Conservation (phyloP, 2,329 filamentous ascomycete species). For the Cladosporium velox region DNA sequence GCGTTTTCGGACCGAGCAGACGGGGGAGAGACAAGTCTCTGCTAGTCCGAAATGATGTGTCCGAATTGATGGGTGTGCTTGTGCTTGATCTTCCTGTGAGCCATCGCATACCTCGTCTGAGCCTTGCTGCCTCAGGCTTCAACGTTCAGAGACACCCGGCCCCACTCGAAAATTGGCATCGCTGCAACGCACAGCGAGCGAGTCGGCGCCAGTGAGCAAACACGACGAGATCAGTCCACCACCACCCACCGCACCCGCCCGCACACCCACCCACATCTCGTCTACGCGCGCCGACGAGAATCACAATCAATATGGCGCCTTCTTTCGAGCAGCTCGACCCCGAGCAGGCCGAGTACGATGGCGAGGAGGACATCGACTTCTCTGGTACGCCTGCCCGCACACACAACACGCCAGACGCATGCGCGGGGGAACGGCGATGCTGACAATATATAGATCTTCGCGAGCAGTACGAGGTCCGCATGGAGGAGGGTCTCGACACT, state of each 20-base stretch:
- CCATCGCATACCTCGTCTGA: too few relatives aligned
- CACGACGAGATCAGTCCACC: conserved; percentile 1
- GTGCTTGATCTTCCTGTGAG: neutral
- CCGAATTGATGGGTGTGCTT: too few relatives aligned
- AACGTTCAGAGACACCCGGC: neutral
- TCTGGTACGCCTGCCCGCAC: conserved; percentile 53
- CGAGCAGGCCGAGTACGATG: conserved; percentile 80
- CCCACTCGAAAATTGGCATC: conserved; percentile 17
- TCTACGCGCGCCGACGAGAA: conserved; percentile 21
- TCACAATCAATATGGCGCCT: conserved; percentile 72
- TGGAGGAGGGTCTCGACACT: conserved; percentile 93
- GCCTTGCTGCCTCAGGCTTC: neutral
- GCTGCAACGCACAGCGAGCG: conserved; percentile 5
- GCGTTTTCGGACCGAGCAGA: neutral
- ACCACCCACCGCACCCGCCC: neutral
- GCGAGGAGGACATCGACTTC: conserved; percentile 92
- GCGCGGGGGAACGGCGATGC: conserved; percentile 17
- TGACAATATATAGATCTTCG: conserved; percentile 64
- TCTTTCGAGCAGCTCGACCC: conserved; percentile 88
- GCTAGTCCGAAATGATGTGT: neutral
- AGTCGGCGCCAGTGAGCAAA: conserved; percentile 8
- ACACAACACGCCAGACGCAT: neutral
- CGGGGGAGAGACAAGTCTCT: neutral
- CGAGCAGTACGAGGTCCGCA: conserved; percentile 91
- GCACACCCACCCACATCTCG: conserved; percentile 14